Percentiles rank a stretch among this genome's conserved stretches.
phyloP scores from a whole-genome alignment of 257 asterid genomes.

The Asclepias syriaca region DNA sequence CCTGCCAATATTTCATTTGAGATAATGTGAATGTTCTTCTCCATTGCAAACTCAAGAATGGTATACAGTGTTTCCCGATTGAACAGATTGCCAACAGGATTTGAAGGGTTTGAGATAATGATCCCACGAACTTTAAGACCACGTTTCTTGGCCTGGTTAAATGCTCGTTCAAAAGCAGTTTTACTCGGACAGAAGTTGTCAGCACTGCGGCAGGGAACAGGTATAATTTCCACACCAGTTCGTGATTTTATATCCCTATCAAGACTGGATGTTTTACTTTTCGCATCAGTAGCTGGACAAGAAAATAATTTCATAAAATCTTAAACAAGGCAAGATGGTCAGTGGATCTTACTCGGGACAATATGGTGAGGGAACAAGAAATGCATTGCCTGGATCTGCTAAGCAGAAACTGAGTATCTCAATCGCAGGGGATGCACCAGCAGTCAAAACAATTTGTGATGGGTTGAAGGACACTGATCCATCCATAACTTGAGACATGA shows the following conservation, averaged over 20 bases:
- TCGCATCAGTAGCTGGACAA: constrained; percentile 14
- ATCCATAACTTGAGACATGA: constrained; percentile 51
- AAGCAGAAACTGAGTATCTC: constrained; percentile 63
- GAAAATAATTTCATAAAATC: constrained; percentile 7
- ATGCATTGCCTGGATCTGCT: constrained; percentile 68
- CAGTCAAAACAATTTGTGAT: constrained; percentile 41
- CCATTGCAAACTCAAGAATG: constrained; percentile 54
- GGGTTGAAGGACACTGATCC: constrained; percentile 44
- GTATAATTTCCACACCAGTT: constrained; percentile 55
- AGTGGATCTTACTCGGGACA: constrained; percentile 50
- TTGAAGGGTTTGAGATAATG: constrained; percentile 56
- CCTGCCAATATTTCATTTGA: constrained; percentile 49
- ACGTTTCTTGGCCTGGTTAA: constrained; percentile 61
- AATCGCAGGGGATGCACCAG: constrained; percentile 55
- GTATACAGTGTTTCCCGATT: constrained; percentile 37
- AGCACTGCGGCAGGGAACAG: constrained; percentile 66
- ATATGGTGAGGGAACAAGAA: constrained; percentile 68
- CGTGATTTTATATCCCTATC: constrained; percentile 64
- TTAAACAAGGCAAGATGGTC: constrained; percentile 1
- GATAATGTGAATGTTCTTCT: constrained; percentile 56
- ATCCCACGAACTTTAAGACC: constrained; percentile 59
- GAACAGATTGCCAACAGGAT: constrained; percentile 52
- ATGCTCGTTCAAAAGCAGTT: constrained; percentile 51
- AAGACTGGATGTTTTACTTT: constrained; percentile 34
- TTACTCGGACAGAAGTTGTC: constrained; percentile 51